Evolutionary conservation across 1,284 basidiomycete species (phyloP).

Genomic region (Tilletia caries): DNA sequence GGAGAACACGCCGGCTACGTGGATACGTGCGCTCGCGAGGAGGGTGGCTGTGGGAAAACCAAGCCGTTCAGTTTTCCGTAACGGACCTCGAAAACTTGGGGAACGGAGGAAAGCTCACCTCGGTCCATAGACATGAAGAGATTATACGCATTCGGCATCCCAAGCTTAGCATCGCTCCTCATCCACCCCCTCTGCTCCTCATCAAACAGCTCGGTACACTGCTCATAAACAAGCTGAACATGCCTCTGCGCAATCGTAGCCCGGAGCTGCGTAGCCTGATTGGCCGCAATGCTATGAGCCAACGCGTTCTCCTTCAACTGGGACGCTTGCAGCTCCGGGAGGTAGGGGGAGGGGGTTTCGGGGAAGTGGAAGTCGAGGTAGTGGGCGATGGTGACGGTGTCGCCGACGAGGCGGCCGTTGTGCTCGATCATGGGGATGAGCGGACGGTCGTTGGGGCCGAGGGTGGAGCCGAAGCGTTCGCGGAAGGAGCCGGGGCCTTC

Average conservation of each 20-base stretch:
- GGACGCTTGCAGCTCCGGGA: background rate
- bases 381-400: slow-evolving; percentile 2
- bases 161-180: background rate
- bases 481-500: background rate
- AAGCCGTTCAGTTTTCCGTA: background rate
- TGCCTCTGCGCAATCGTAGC: background rate
- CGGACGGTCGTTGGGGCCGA: background rate
- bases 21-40: background rate
- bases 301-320: background rate
- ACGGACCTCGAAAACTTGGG: background rate
- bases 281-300: background rate
- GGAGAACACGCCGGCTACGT: background rate
- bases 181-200: background rate
- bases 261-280: background rate
- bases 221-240: background rate
- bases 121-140: background rate
- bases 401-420: slow-evolving; percentile 5
- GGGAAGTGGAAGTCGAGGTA: background rate
- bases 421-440: slow-evolving; percentile 11
- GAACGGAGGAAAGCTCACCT: too few species aligned
- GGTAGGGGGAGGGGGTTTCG: background rate
- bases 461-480: background rate
- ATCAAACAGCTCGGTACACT: background rate
- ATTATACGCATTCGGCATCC: background rate
- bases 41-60: too few species aligned